Evolutionary conservation across 306 rosid species (phyloP), one percentile per base, ranked within the genome.

Genomic region (Styphnolobium japonicum): DNA sequence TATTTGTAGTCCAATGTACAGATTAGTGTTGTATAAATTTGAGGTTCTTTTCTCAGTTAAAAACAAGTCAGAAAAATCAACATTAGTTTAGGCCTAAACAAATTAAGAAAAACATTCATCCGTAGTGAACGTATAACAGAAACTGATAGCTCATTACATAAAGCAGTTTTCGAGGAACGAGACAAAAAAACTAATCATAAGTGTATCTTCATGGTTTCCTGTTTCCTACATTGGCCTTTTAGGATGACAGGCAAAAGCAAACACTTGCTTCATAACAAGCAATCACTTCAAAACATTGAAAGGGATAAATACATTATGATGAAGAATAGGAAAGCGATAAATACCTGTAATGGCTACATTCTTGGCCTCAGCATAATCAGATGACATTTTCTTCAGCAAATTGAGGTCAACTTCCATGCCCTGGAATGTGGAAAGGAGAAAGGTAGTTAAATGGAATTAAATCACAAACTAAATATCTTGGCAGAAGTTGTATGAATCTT

Each of bases 321-420:
- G 48, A 51, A 57, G 52, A 22, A 58, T 11, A 75, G 51, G 49
- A 76, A 7, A 52, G 36, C 37, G 51, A 63, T 34, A 25, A n/a
- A 33, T 83, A 91, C 95, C 98, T 68, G 40, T 22, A 40, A 91
- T 77, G 40, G 97, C 98, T 42, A 83, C 39, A 55, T 84, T 85
- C 89, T 90, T 92, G 25, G 97, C 88, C 73, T 82, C 85, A 45
- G 86, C 88, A 83, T 92, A 94, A 58, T 91, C 94, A n/a, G 85
- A 75, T 61, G 92, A 90, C 85, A 81, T 85, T 78, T 87, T 68
- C 92, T 89, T 89, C 71, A 94, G 72, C 67, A 12, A 52, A 60
- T 81, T 29, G 60, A 89, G 75, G 36, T 85, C 92, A 69, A 82
- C 72, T 86, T 90, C 97, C 86, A 39, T 37, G 27, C 92, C 97